Evolutionary conservation across 2,329 filamentous ascomycete genomes (phyloP).

Genomic region (Domatiomyces catenatus): DNA sequence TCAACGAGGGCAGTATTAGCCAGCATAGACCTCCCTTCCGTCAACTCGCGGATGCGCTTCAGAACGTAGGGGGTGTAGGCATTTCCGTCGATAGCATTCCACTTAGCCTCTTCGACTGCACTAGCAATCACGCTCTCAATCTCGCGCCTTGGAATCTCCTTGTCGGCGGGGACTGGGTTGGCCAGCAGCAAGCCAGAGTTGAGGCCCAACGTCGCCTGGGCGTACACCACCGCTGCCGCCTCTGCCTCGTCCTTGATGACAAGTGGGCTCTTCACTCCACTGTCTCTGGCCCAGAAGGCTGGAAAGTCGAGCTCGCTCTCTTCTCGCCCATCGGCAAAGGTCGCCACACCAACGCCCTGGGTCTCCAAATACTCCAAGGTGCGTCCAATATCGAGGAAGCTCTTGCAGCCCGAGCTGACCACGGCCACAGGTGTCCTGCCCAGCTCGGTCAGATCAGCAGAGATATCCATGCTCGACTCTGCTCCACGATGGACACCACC

Average conservation of each 20-base stretch:
- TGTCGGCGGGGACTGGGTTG: slow-evolving; percentile 63
- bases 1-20: slow-evolving; percentile 60
- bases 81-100: slow-evolving; percentile 53
- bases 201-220: slow-evolving; percentile 57
- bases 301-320: slow-evolving; percentile 63
- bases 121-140: slow-evolving; percentile 56
- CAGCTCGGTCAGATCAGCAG: slow-evolving; percentile 86
- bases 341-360: slow-evolving; percentile 62
- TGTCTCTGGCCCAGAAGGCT: slow-evolving; percentile 83
- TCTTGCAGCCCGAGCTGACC: slow-evolving; percentile 82
- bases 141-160: slow-evolving; percentile 52
- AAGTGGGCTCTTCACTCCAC: slow-evolving; percentile 62
- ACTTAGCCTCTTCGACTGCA: slow-evolving; percentile 49
- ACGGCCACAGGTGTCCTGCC: slow-evolving; percentile 80
- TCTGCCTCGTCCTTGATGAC: slow-evolving; percentile 61
- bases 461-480: slow-evolving; percentile 78
- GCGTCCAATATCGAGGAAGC: slow-evolving; percentile 79
- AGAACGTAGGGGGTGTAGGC: slow-evolving; percentile 77
- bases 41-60: slow-evolving; percentile 62
- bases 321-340: slow-evolving; percentile 67
- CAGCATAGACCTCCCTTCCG: slow-evolving; percentile 50
- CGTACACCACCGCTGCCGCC: slow-evolving; percentile 75
- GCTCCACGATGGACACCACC: slow-evolving; percentile 87
- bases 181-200: slow-evolving; percentile 73
- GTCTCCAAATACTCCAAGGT: slow-evolving; percentile 71